These are phyloP conservation scores for Fusarium sp. DNA, from an alignment of 2,329 filamentous ascomycete genomes.

Conservation along the genomic window DNA sequence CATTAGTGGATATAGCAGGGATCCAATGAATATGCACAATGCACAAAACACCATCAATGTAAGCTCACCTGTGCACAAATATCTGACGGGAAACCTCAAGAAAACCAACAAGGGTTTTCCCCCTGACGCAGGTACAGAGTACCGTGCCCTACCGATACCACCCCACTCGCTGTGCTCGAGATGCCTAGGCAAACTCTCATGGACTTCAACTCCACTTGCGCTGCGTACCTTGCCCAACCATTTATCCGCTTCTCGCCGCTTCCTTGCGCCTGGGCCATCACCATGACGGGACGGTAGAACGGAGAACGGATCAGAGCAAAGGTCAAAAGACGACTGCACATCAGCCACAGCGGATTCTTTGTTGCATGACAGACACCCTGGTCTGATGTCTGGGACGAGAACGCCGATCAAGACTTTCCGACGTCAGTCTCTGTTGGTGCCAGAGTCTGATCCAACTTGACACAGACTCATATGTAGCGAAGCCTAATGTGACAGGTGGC, in stretches of 20 bases:
- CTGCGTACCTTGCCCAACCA: constrained; percentile 20
- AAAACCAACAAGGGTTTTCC: constrained; percentile 13
- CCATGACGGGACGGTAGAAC: background rate
- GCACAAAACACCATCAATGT: constrained; percentile 16
- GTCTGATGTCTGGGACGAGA: constrained; percentile 40
- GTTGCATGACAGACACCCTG: constrained; percentile 45
- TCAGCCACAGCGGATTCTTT: constrained; percentile 37
- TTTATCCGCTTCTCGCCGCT: constrained; percentile 43
- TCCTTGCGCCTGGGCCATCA: constrained; percentile 45
- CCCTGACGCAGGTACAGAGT: constrained; percentile 35
- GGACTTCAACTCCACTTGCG: constrained; percentile 32
- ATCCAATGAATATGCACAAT: constrained; percentile 19
- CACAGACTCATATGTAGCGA: constrained; percentile 29
- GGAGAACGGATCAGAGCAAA: background rate
- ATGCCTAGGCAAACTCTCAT: constrained; percentile 34
- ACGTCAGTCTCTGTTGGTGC: background rate
- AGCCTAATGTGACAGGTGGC: constrained; percentile 28
- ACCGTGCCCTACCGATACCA: constrained; percentile 37
- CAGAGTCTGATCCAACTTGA: constrained; percentile 4
- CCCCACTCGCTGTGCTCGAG: constrained; percentile 15
- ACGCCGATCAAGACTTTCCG: constrained; percentile 28
- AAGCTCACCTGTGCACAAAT: constrained; percentile 22
- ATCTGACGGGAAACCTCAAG: background rate
- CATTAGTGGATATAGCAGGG: constrained; percentile 38
- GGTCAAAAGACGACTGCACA: constrained; percentile 23